These are phyloP conservation scores for Bonia amplexicaulis DNA, from an alignment of 176 grass and related monocot genomes.

Conservation along the genomic window DNA sequence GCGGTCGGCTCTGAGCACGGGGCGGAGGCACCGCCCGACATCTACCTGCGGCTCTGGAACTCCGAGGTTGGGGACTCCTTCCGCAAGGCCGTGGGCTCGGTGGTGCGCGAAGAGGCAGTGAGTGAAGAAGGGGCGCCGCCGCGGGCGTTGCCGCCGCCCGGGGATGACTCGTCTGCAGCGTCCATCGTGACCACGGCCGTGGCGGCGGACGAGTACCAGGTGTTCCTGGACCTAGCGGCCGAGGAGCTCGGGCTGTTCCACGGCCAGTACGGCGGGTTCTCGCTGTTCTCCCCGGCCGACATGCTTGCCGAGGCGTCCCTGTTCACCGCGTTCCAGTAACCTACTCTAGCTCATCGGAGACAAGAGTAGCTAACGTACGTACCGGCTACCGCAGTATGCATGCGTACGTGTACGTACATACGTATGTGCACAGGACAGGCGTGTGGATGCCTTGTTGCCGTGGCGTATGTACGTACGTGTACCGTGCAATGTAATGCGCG, in stretches of 20 bases:
- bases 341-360: neutral
- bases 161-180: constrained; percentile 58
- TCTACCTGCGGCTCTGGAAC: constrained; percentile 91
- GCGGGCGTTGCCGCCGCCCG: neutral
- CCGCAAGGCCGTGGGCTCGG: constrained; percentile 21
- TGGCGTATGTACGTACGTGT: constrained; percentile 44
- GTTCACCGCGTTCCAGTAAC: constrained; percentile 63
- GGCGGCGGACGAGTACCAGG: constrained; percentile 63
- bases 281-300: constrained; percentile 37
- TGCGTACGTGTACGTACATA: constrained; percentile 49
- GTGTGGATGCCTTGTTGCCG: neutral
- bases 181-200: constrained; percentile 30
- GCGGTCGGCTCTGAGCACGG: neutral
- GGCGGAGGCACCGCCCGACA: constrained; percentile 40
- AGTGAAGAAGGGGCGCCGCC: neutral
- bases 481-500: neutral
- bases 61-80: constrained; percentile 83
- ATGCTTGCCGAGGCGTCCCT: constrained; percentile 43
- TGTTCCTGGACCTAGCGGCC: constrained; percentile 62
- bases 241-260: constrained; percentile 66
- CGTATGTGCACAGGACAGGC: neutral
- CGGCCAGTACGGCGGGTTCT: constrained; percentile 35
- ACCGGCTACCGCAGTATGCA: neutral
- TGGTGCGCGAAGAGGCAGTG: neutral
- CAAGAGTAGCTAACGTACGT: neutral